A percentile compares a stretch with the other conserved stretches of the same genome.
Evolutionary conservation across 495 filamentous ascomycete genomes (phyloP).

Genomic region (Oleoguttula mirabilis): DNA sequence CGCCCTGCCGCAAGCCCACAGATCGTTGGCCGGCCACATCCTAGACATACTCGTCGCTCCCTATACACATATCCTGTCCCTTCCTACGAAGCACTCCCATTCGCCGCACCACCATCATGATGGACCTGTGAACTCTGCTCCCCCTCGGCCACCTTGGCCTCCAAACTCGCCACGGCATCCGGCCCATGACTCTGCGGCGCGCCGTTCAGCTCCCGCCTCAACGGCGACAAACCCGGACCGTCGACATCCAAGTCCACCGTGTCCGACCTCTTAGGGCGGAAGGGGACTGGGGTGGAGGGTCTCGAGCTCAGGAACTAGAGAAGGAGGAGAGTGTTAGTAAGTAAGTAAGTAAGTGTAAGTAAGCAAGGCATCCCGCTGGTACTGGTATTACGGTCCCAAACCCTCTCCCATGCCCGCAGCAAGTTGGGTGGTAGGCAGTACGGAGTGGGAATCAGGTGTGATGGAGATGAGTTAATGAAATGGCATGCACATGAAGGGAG

Average conservation of each 20-base stretch:
- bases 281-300: conserved; percentile 42
- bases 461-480: neutral
- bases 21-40: too few relatives aligned
- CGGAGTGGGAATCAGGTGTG: neutral
- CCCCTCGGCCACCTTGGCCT: neutral
- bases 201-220: conserved; percentile 10
- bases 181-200: conserved; percentile 7
- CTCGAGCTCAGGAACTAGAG: conserved; percentile 46
- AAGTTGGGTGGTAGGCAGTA: too few relatives aligned
- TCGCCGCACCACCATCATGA: too few relatives aligned
- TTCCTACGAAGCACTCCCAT: too few relatives aligned
- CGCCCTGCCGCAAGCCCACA: too few relatives aligned
- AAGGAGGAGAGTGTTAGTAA: neutral
- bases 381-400: too few relatives aligned
- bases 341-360: too few relatives aligned
- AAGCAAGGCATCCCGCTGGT: too few relatives aligned
- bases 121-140: neutral
- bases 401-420: too few relatives aligned
- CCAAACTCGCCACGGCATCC: conserved; percentile 4
- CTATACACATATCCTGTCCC: too few relatives aligned
- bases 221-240: neutral
- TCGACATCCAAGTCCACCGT: conserved; percentile 22
- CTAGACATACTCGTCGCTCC: too few relatives aligned
- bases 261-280: conserved; percentile 32
- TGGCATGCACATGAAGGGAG: too few relatives aligned